phyloP scores from a whole-genome alignment of 768 basidiomycete species.

The Brasilioporus rufonigricans region DNA sequence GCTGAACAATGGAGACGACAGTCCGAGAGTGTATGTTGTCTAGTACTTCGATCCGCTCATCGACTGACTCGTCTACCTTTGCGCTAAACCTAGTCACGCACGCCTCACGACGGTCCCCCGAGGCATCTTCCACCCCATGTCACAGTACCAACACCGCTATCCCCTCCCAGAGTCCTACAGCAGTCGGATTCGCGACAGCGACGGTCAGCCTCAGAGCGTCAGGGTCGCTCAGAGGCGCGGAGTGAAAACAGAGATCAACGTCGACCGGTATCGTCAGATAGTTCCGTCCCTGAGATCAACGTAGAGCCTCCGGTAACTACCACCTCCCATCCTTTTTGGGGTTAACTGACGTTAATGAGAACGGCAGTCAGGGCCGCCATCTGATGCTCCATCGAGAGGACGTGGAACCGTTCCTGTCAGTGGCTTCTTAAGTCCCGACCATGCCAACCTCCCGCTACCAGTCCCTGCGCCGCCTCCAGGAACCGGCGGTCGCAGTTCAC shows the following conservation, averaged over 20 bases:
- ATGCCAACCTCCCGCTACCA: constrained; percentile 29
- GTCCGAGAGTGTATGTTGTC: constrained; percentile 17
- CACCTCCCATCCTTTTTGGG: constrained; percentile 5
- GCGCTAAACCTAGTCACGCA: constrained; percentile 13
- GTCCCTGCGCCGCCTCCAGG: constrained; percentile 18
- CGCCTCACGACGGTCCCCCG: constrained; percentile 6
- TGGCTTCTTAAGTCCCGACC: constrained; percentile 31
- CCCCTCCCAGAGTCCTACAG: constrained; percentile 21
- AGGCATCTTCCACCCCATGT: constrained; percentile 20
- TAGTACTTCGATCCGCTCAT: not conserved
- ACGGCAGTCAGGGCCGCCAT: constrained; percentile 30
- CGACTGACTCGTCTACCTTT: not conserved
- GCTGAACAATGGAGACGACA: constrained; percentile 33
- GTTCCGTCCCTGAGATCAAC: constrained; percentile 34
- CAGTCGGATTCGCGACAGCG: constrained; percentile 16
- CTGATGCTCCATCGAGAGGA: constrained; percentile 32
- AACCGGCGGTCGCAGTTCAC: constrained; percentile 10
- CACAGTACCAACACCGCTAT: constrained; percentile 27
- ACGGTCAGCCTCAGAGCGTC: constrained; percentile 23
- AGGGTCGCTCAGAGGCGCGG: constrained; percentile 22
- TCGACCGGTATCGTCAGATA: constrained; percentile 30
- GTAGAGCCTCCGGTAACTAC: constrained; percentile 31
- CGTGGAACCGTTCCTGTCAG: constrained; percentile 5
- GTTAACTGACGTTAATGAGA: constrained; percentile 14
- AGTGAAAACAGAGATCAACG: constrained; percentile 19